These are phyloP conservation scores for Sanghuangporus sanghuang DNA, from an alignment of 1,284 basidiomycete genomes.

Conservation along the genomic window DNA sequence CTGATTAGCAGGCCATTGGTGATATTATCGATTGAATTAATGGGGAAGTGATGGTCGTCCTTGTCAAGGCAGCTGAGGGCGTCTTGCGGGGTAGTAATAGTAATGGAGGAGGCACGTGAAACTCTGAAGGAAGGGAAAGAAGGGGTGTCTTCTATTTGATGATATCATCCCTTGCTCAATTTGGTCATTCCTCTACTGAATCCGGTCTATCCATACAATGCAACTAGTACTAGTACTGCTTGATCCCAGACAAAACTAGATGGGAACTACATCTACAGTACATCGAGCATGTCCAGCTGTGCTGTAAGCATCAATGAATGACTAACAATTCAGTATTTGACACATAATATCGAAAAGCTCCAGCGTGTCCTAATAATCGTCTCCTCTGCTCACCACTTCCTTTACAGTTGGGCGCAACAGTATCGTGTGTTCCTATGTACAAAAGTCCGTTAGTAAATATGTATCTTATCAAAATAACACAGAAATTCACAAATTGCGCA, in stretches of 20 bases:
- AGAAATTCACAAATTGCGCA: constrained; percentile 77
- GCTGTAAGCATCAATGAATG: neutral
- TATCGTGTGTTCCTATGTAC: constrained; percentile 83
- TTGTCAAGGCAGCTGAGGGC: neutral
- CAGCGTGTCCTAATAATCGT: constrained; percentile 64
- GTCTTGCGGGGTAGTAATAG: neutral
- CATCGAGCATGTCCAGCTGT: too few species aligned
- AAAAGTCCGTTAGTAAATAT: neutral
- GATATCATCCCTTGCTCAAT: too few species aligned
- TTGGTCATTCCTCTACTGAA: too few species aligned
- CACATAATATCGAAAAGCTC: neutral
- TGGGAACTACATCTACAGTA: too few species aligned
- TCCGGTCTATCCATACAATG: too few species aligned
- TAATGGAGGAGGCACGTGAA: too few species aligned
- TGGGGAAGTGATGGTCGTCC: too few species aligned
- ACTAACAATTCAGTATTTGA: neutral
- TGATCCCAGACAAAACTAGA: too few species aligned
- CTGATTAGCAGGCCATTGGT: neutral
- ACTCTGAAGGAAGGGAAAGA: too few species aligned
- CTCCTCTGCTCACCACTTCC: constrained; percentile 92
- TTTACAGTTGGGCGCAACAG: constrained; percentile 87
- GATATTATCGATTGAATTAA: neutral
- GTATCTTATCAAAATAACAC: neutral
- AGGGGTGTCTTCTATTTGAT: too few species aligned
- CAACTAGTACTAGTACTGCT: too few species aligned